Conservation (phyloP, 345 rosid species). For the Aethionema arabicum region DNA sequence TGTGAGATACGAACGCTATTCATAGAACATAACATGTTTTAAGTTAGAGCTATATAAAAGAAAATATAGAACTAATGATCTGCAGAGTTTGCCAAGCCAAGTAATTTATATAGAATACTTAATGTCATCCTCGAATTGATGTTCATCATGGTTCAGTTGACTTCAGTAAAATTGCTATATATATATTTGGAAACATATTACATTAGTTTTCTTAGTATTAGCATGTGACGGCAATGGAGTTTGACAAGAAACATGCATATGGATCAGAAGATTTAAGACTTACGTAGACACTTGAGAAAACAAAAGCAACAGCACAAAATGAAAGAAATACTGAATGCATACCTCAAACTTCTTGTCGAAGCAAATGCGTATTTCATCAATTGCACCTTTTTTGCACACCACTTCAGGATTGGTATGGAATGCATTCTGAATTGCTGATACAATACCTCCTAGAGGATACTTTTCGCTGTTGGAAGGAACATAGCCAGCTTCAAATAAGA, state of each 20-base stretch:
- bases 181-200: not conserved
- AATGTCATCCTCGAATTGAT: not conserved
- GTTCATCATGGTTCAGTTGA: not conserved
- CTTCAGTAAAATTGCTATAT: not conserved
- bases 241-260: not conserved
- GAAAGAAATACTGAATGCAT: conserved; percentile 27
- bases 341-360: conserved; percentile 90
- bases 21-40: not conserved
- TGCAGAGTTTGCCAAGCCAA: conserved; percentile 9
- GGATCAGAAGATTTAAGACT: not conserved
- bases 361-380: conserved; percentile 78
- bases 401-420: conserved; percentile 70
- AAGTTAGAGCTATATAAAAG: not conserved
- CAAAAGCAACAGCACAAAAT: conserved; percentile 18
- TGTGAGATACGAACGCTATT: conserved; percentile 30
- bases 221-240: not conserved
- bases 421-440: conserved; percentile 86
- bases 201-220: conserved; percentile 1
- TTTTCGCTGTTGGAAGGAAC: conserved; percentile 81
- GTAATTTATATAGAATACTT: not conserved
- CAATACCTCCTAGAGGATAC: conserved; percentile 86
- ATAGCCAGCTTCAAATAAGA: conserved; percentile 82
- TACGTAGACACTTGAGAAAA: not conserved
- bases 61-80: not conserved
- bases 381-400: conserved; percentile 62